Conservation (phyloP, 1,284 basidiomycete species). For the Laetiporus sulphureus region DNA sequence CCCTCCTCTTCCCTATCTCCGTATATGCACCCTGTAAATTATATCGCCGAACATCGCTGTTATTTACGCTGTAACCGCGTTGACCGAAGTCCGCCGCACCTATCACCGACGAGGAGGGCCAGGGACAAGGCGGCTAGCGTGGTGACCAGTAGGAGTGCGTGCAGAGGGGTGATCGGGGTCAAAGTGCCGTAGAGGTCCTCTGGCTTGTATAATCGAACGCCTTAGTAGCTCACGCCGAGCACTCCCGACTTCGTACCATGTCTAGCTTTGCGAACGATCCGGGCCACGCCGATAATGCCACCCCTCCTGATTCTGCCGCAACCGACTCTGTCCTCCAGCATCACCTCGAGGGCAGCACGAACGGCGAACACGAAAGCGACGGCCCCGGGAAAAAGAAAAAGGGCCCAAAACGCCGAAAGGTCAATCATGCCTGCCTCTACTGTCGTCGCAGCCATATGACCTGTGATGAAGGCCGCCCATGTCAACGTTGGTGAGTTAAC, state of each 20-base stretch:
- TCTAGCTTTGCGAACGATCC: conserved; percentile 26
- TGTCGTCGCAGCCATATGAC: conserved; percentile 93
- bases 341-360: conserved; percentile 13
- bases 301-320: conserved; percentile 18
- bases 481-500: conserved; percentile 76
- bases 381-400: conserved; percentile 25
- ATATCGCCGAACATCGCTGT: too few species aligned
- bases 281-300: conserved; percentile 24
- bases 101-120: too few species aligned
- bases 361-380: conserved; percentile 19
- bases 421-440: conserved; percentile 90
- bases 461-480: conserved; percentile 84
- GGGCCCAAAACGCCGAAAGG: conserved; percentile 62
- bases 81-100: too few species aligned
- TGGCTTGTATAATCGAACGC: too few species aligned
- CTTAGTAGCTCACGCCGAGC: conserved; percentile 15
- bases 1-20: too few species aligned
- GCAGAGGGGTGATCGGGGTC: too few species aligned
- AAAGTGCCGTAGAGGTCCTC: too few species aligned
- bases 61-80: too few species aligned
- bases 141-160: too few species aligned
- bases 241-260: conserved; percentile 23
- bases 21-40: too few species aligned
- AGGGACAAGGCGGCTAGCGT: too few species aligned
- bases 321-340: conserved; percentile 14